Evolutionary conservation across 2,329 filamentous ascomycete species (phyloP).

Genomic region (Exophiala oligosperma): DNA sequence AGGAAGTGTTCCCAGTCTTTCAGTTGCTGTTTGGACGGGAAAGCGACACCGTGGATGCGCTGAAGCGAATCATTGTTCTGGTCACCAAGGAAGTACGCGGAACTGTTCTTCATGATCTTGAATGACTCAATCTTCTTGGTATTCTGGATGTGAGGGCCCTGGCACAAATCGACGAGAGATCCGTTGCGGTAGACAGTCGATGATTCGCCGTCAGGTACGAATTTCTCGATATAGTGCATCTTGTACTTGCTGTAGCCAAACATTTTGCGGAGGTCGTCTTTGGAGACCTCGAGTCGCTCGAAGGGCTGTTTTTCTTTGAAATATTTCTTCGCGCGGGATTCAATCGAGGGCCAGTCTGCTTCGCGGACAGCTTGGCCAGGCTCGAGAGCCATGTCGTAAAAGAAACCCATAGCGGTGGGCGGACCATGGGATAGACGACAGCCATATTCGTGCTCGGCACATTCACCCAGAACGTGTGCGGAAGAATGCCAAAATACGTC

Average conservation of each 20-base stretch:
- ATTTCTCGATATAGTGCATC: conserved; percentile 93
- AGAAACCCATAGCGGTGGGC: conserved; percentile 88
- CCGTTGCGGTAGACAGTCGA: conserved; percentile 95
- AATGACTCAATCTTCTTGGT: conserved; percentile 94
- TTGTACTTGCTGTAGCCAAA: conserved; percentile 99
- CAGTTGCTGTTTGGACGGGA: conserved; percentile 94
- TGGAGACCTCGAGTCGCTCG: conserved; percentile 82
- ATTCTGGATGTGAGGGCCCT: conserved; percentile 90
- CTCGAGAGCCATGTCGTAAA: conserved; percentile 91
- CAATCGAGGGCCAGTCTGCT: conserved; percentile 80
- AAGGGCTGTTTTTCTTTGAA: conserved; percentile 98
- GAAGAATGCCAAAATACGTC: conserved; percentile 98
- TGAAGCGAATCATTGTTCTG: conserved; percentile 93
- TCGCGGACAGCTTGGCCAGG: conserved; percentile 69
- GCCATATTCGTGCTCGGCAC: conserved; percentile 84
- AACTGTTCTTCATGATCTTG: conserved; percentile 81
- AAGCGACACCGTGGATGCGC: conserved; percentile 94
- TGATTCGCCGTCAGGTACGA: conserved; percentile 82
- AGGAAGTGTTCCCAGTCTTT: conserved; percentile 92
- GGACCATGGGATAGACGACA: conserved; percentile 93
- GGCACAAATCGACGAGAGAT: conserved; percentile 90
- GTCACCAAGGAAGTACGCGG: conserved; percentile 92
- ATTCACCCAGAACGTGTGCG: conserved; percentile 94
- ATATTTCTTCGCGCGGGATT: conserved; percentile 75
- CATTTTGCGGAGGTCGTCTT: conserved; percentile 91